A percentile compares a stretch with the other conserved stretches of the same genome.
These are phyloP conservation scores for Globisporangium carolinianum DNA, from an alignment of 352 stramenopile species.

Conservation along the genomic window DNA sequence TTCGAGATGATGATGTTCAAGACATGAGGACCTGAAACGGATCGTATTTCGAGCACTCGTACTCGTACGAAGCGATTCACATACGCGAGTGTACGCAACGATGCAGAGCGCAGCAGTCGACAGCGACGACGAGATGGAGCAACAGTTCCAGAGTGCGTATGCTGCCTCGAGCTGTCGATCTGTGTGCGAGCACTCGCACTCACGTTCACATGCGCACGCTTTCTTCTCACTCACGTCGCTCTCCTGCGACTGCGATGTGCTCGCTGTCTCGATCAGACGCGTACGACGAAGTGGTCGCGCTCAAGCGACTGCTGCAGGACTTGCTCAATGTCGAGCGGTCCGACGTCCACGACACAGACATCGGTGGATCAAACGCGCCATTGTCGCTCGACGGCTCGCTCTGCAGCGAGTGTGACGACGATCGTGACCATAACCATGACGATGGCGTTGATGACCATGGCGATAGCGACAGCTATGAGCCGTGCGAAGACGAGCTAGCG, in stretches of 20 bases:
- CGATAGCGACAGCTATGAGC: background rate
- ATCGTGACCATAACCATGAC: background rate
- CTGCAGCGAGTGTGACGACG: background rate
- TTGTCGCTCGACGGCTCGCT: background rate
- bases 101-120: too few species aligned
- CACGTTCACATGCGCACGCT: background rate
- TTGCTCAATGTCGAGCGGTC: slow-evolving; percentile 3
- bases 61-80: too few species aligned
- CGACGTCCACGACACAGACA: background rate
- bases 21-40: too few species aligned
- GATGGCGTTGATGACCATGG: background rate
- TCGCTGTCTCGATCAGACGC: slow-evolving; percentile 20
- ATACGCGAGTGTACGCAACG: too few species aligned
- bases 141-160: slow-evolving; percentile 29
- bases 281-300: slow-evolving; percentile 45
- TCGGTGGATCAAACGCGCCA: background rate
- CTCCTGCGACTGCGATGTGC: too few species aligned
- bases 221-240: background rate
- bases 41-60: too few species aligned
- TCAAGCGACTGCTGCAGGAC: slow-evolving; percentile 43
- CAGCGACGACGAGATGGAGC: slow-evolving; percentile 22
- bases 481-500: background rate
- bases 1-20: too few species aligned
- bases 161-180: background rate
- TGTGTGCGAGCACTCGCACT: background rate